Evolutionary conservation across 768 basidiomycete species (phyloP), one percentile per base, ranked within the genome.

Genomic region (Agaricus bisporus): DNA sequence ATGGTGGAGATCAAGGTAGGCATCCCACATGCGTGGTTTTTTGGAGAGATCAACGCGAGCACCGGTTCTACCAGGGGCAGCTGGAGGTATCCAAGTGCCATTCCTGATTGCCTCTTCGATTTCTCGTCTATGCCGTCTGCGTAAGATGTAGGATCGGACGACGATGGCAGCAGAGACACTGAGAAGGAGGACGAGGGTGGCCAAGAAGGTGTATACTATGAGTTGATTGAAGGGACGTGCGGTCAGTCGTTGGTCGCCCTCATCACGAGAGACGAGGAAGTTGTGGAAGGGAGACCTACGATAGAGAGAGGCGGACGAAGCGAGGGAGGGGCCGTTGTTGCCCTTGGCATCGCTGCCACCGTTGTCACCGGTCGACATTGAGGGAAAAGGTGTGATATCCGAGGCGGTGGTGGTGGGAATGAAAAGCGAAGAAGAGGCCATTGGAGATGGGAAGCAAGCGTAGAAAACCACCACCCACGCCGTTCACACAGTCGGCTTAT

Each of bases 91-190:
- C 77, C 80, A 85, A 6, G 82, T 82, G 8, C 84, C 84, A 54
- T 82, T 80, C 20, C 76, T 71, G 57, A 85, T 85, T 15, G 82
- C 83, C 56, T 85, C 82, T 49, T 79, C 82, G 29, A 85, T 70
- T 60, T 82, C 63, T 5, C 73, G 74, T 15, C 79, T 75, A 53
- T 83, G 81, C 3, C 86, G 76, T 12, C 83, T 68, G 2, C 86
- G 76, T n/a, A 86, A 72, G 38, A 86, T 56, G 54, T 85, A 74
- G 18, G 83, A 85, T 35, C 86, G 82, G 43, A 79, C 58, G 56
- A 87, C 77, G 62, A 87, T 85, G 11, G 82, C 82, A 2, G 78
- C 78, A 8, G 83, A 85, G n/a, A 88, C 79, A 38, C 74, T 72
- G 20, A 87, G 75, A 17, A 88, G 77, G 18, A 86, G 78, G 55